These are phyloP conservation scores for Pseudonectria foliicola DNA, from an alignment of 2,329 filamentous ascomycete genomes.

Conservation along the genomic window DNA sequence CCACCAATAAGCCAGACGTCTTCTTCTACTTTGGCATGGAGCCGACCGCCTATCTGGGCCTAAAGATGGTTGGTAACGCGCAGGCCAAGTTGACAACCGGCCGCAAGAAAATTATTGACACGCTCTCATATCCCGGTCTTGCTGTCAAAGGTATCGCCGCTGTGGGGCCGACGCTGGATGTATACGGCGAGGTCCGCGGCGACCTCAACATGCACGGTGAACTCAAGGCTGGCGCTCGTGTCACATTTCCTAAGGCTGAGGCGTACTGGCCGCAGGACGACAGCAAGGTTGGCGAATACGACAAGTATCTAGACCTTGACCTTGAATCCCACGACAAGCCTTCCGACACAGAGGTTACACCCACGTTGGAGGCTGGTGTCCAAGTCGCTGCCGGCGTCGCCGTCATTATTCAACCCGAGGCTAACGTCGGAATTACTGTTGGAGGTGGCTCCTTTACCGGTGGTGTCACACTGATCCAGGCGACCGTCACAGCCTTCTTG, in stretches of 20 bases:
- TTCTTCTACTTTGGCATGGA: slow-evolving; percentile 7
- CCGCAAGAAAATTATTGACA: slow-evolving; percentile 8
- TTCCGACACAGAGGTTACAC: background rate
- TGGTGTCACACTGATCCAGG: slow-evolving; percentile 1
- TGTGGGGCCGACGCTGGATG: slow-evolving; percentile 12
- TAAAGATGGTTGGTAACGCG: slow-evolving; percentile 7
- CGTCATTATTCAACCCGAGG: slow-evolving; percentile 2
- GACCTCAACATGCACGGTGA: background rate
- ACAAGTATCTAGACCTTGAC: background rate
- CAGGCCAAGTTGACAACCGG: background rate
- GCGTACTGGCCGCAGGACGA: slow-evolving; percentile 1
- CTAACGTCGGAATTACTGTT: slow-evolving; percentile 5
- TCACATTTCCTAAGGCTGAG: background rate
- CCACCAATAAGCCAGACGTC: slow-evolving; percentile 4
- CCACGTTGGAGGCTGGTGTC: slow-evolving; percentile 4
- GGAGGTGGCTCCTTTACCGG: slow-evolving; percentile 2
- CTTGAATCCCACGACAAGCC: background rate
- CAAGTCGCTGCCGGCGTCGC: slow-evolving; percentile 1
- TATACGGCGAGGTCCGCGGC: slow-evolving; percentile 5
- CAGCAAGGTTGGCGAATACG: background rate
- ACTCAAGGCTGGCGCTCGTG: background rate
- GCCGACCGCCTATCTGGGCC: slow-evolving; percentile 2
- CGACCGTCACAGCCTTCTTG: slow-evolving; percentile 2
- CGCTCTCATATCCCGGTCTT: slow-evolving; percentile 8
- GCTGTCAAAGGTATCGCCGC: slow-evolving; percentile 12